A percentile compares a stretch with the other conserved stretches of the same genome.
Conservation (phyloP, 2,329 filamentous ascomycete genomes). For the Biscogniauxia mediterranea region DNA sequence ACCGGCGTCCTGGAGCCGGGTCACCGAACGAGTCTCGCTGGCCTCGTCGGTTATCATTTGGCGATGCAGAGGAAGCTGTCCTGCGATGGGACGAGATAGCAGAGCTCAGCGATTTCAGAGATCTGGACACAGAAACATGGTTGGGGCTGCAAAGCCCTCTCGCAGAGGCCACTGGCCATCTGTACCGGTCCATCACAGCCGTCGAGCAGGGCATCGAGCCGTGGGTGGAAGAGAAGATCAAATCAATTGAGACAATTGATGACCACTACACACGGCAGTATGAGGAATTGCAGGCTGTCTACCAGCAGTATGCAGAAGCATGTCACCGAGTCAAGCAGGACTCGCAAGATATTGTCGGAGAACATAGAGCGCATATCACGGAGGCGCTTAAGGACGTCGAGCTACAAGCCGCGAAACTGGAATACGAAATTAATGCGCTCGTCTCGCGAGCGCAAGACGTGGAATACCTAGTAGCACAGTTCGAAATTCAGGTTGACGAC, state of each 20-base stretch:
- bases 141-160: slow-evolving; percentile 25
- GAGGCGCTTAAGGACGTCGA: slow-evolving; percentile 79
- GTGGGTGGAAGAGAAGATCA: slow-evolving; percentile 61
- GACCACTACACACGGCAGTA: slow-evolving; percentile 60
- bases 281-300: slow-evolving; percentile 63
- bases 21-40: slow-evolving; percentile 58
- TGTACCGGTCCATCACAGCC: slow-evolving; percentile 51
- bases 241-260: slow-evolving; percentile 58
- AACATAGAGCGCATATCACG: slow-evolving; percentile 66
- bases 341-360: slow-evolving; percentile 66
- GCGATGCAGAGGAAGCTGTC: slow-evolving; percentile 72
- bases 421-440: slow-evolving; percentile 87
- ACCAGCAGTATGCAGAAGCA: slow-evolving; percentile 67
- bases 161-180: slow-evolving; percentile 53
- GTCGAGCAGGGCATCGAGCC: slow-evolving; percentile 54
- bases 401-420: slow-evolving; percentile 76
- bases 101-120: slow-evolving; percentile 38
- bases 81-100: slow-evolving; percentile 62
- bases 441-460: slow-evolving; percentile 80
- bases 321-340: slow-evolving; percentile 66
- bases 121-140: slow-evolving; percentile 24
- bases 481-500: slow-evolving; percentile 74
- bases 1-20: slow-evolving; percentile 30
- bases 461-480: slow-evolving; percentile 76
- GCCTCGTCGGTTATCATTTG: slow-evolving; percentile 73